phyloP scores from a whole-genome alignment of 1,284 basidiomycete species.

The Coriolopsis trogii region DNA sequence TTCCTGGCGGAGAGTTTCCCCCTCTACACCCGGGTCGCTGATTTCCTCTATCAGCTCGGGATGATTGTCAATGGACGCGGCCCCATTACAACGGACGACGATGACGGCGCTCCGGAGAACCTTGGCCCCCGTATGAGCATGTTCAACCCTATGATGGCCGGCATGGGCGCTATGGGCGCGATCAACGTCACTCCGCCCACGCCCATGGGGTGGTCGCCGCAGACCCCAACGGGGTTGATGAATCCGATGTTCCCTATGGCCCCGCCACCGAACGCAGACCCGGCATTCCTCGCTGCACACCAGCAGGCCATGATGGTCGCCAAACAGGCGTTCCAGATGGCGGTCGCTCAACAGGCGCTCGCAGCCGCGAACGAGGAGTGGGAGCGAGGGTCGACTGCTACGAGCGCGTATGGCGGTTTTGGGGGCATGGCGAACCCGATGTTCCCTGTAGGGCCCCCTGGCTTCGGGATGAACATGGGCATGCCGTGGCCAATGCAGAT shows the following conservation, averaged over 20 bases:
- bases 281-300: constrained; percentile 66
- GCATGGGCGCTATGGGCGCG: constrained; percentile 42
- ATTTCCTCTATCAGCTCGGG: constrained; percentile 56
- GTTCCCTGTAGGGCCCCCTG: constrained; percentile 24
- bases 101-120: constrained; percentile 48
- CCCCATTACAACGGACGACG: constrained; percentile 61
- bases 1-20: neutral
- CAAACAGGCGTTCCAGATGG: constrained; percentile 84
- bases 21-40: neutral
- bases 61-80: constrained; percentile 78
- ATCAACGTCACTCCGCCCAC: constrained; percentile 37
- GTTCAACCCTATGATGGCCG: constrained; percentile 55
- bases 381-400: constrained; percentile 70
- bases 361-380: constrained; percentile 81
- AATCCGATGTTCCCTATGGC: constrained; percentile 45
- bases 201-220: constrained; percentile 31
- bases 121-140: constrained; percentile 42
- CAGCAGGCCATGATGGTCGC: constrained; percentile 81
- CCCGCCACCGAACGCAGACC: constrained; percentile 45
- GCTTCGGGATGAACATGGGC: constrained; percentile 30
- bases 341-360: constrained; percentile 85
- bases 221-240: constrained; percentile 24
- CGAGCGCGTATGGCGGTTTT: constrained; percentile 39
- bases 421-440: constrained; percentile 34
- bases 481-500: constrained; percentile 47